Conservation (phyloP, 371 early-diverging fungal genomes). For the Mucor velutinosus region DNA sequence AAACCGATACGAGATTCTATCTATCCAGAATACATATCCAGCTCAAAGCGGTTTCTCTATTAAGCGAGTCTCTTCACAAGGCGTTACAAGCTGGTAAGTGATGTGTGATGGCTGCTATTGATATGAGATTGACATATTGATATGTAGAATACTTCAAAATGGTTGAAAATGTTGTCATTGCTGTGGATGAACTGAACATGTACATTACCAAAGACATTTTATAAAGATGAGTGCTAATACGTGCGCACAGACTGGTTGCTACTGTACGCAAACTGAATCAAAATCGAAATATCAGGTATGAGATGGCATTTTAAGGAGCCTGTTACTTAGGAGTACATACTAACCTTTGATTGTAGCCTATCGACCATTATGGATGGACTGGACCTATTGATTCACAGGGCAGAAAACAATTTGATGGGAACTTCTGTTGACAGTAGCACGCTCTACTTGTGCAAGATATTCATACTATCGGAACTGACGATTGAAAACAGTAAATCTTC, state of each 20-base stretch:
- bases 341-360: background rate
- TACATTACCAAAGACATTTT: background rate
- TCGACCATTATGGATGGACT: constrained; percentile 10
- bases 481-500: background rate
- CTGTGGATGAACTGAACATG: background rate
- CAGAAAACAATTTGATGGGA: background rate
- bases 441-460: constrained; percentile 12
- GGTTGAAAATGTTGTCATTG: background rate
- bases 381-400: constrained; percentile 16
- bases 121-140: background rate
- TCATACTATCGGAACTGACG: constrained; percentile 10
- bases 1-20: background rate
- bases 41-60: background rate
- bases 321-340: too few species aligned
- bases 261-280: background rate
- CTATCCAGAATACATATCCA: background rate
- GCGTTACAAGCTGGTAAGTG: background rate
- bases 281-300: background rate
- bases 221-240: background rate
- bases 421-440: background rate
- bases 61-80: background rate
- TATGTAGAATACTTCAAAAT: background rate
- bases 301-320: too few species aligned
- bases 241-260: background rate
- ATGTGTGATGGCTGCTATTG: background rate